Evolutionary conservation across 345 rosid species (phyloP), one percentile per base, ranked within the genome.

Genomic region (Lepidium sativum): DNA sequence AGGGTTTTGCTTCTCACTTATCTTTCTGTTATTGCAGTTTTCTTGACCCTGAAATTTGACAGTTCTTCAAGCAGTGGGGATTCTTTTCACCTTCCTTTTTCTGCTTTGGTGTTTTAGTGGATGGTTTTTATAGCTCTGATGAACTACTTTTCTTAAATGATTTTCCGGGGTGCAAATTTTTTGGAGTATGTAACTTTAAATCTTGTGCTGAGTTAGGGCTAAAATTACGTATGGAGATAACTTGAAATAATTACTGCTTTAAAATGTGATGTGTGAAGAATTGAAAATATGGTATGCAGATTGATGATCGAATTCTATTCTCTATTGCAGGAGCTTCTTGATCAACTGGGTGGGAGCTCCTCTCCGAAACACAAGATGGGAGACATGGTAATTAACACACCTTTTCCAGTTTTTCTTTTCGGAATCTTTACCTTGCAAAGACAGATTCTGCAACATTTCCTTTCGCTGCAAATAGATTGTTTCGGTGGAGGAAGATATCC

Each of bases 401-500:
- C 21, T 2, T 27, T 57, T 18, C 13, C 3, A 6, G 38, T 53
- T 51, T 64, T 68, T 4, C 12, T 11, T 16, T 2, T 34, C 10
- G 10, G 17, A 37, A 12, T 56, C 43, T 20, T 56, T 16, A 6
- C 16, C 16, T 29, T 49, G 48, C 51, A 48, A 48, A 33, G 29
- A 31, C 12, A 29, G 20, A 12, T 50, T 48, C 51, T 4, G 1
- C 10, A 49, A 44, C 32, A 55, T 38, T 59, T 44, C 8, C 15
- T 63, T 29, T 57, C 43, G 33, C 14, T 75, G 34, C 59, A 10
- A 41, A 42, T 83, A 90, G 97, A 77, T 73, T 77, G 80, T 77
- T 50, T 70, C 79, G 73, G 79, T 72, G 62, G 92, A 81, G 21
- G 91, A 91, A 35, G 97, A 84, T 70, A 60, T 63, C 25, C 73